These are phyloP conservation scores for Croton laevigatus DNA, from an alignment of 441 rosid species.

Conservation along the genomic window DNA sequence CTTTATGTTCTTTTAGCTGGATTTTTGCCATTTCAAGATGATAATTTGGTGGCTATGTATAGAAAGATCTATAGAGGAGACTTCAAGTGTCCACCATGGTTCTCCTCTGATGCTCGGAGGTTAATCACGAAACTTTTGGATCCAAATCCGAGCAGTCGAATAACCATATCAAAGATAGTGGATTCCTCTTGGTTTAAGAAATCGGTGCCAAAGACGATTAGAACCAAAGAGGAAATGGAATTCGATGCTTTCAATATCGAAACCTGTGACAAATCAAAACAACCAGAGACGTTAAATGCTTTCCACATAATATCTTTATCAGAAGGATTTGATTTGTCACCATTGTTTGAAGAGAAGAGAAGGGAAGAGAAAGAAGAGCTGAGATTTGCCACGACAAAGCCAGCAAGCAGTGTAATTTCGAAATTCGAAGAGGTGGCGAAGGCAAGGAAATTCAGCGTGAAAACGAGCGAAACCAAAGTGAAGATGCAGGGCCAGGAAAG, in stretches of 20 bases:
- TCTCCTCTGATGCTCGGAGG: conserved; percentile 69
- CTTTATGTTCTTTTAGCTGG: conserved; percentile 84
- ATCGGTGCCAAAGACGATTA: conserved; percentile 33
- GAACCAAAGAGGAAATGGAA: conserved; percentile 33
- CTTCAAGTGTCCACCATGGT: conserved; percentile 88
- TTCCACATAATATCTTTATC: conserved; percentile 82
- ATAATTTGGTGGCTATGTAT: conserved; percentile 74
- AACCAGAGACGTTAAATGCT: conserved; percentile 58
- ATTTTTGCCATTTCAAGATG: conserved; percentile 77
- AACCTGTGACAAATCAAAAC: conserved; percentile 33
- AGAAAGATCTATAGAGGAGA: conserved; percentile 77
- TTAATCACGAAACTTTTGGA: conserved; percentile 72
- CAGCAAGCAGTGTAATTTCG: conserved; percentile 81
- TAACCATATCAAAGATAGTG: conserved; percentile 48
- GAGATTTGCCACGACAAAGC: conserved; percentile 65
- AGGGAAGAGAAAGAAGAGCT: conserved; percentile 67
- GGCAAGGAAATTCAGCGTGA: conserved; percentile 59
- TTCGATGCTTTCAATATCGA: conserved; percentile 28
- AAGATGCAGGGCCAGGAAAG: conserved; percentile 68
- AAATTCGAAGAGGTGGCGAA: conserved; percentile 66
- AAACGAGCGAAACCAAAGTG: conserved; percentile 68
- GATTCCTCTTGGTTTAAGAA: conserved; percentile 77
- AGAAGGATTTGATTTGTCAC: conserved; percentile 81
- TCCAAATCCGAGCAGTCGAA: conserved; percentile 55
- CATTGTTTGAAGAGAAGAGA: conserved; percentile 75